These are phyloP conservation scores for Ceratocystis cubensis DNA, from an alignment of 2,329 filamentous ascomycete species.

Conservation along the genomic window DNA sequence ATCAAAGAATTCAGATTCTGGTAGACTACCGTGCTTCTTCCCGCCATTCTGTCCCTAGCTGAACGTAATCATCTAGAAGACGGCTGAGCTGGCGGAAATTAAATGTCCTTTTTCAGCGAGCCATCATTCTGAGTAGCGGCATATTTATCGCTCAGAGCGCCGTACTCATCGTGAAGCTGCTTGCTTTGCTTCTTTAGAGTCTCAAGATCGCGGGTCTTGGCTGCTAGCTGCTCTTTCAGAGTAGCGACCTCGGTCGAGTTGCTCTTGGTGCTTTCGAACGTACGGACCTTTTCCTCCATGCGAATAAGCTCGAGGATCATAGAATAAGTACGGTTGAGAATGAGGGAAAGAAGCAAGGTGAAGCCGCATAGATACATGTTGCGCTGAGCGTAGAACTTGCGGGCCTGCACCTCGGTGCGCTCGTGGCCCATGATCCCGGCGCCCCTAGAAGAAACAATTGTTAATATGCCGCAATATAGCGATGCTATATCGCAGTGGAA, in stretches of 20 bases:
- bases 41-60: too few species aligned
- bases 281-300: constrained; percentile 83
- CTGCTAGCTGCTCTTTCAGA: constrained; percentile 58
- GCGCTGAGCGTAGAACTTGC: constrained; percentile 99
- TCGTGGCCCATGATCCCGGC: constrained; percentile 74
- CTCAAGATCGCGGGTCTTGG: constrained; percentile 72
- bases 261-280: constrained; percentile 54
- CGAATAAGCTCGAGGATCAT: constrained; percentile 89
- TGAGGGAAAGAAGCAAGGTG: constrained; percentile 95
- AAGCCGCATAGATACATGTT: constrained; percentile 99
- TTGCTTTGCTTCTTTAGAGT: constrained; percentile 86
- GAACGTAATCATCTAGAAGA: too few species aligned
- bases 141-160: constrained; percentile 73
- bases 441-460: constrained; percentile 25
- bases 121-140: constrained; percentile 41
- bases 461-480: constrained; percentile 10
- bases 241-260: constrained; percentile 57
- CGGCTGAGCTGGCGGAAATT: constrained; percentile 23
- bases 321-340: constrained; percentile 96
- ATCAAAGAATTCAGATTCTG: too few species aligned
- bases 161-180: constrained; percentile 73
- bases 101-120: constrained; percentile 47
- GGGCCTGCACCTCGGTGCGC: constrained; percentile 94
- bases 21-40: too few species aligned
- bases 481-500: background rate